These are phyloP conservation scores for Xylaria sp. DNA, from an alignment of 2,329 filamentous ascomycete species.

Conservation along the genomic window DNA sequence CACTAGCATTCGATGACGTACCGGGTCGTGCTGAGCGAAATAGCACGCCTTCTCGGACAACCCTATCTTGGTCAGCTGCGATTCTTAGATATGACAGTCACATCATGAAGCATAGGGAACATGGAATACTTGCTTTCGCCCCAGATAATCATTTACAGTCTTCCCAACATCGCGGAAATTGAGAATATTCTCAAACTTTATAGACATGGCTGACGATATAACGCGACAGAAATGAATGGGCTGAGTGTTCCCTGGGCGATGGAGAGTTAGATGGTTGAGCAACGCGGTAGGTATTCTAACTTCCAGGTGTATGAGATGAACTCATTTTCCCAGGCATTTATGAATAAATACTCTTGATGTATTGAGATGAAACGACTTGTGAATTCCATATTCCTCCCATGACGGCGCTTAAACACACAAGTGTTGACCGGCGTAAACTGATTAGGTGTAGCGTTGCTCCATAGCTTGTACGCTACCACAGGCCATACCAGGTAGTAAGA, in stretches of 20 bases:
- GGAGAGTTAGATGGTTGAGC: background rate
- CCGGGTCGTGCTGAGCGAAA: constrained; percentile 74
- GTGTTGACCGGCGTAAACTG: background rate
- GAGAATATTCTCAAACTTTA: constrained; percentile 66
- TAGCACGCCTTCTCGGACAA: constrained; percentile 70
- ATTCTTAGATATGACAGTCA: background rate
- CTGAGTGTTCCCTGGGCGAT: background rate
- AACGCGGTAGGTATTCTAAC: background rate
- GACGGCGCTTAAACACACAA: background rate
- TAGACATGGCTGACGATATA: constrained; percentile 35
- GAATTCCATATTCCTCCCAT: background rate
- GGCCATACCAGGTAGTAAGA: background rate
- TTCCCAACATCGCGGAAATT: constrained; percentile 83
- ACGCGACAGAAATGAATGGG: background rate
- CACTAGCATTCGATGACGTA: constrained; percentile 42
- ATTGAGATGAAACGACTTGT: background rate
- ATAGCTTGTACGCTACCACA: background rate
- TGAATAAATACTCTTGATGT: background rate
- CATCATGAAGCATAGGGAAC: too few relatives aligned
- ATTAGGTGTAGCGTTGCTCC: constrained; percentile 9
- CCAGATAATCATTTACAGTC: constrained; percentile 70
- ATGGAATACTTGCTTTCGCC: constrained; percentile 59
- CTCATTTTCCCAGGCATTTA: background rate
- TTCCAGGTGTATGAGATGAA: background rate
- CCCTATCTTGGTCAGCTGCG: constrained; percentile 45